Percentiles rank a stretch among this genome's conserved stretches.
phyloP scores from a whole-genome alignment of 768 basidiomycete species.

The Lyophyllum shimeji region DNA sequence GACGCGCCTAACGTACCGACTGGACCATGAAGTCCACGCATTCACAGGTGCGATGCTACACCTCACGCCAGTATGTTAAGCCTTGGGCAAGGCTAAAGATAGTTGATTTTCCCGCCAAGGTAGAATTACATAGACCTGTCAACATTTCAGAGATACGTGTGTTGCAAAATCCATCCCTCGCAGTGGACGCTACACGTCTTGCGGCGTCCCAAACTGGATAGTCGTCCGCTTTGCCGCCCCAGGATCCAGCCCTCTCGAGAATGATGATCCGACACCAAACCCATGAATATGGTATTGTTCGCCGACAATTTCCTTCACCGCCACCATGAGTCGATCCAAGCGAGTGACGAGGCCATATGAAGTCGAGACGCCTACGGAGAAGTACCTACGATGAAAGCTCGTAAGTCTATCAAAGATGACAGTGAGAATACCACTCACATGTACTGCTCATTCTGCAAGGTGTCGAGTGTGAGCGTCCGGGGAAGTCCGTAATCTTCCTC shows the following conservation, averaged over 20 bases:
- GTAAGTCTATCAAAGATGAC: not conserved
- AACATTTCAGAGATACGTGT: too few species aligned
- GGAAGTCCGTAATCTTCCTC: constrained; percentile 80
- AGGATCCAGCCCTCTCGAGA: constrained; percentile 1
- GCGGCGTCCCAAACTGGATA: constrained; percentile 8
- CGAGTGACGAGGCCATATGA: constrained; percentile 68
- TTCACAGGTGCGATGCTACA: too few species aligned
- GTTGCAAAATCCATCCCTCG: too few species aligned
- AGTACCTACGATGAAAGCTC: constrained; percentile 41
- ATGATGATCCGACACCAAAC: constrained; percentile 32
- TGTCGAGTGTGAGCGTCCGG: constrained; percentile 65
- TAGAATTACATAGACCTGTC: too few species aligned
- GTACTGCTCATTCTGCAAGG: constrained; percentile 77
- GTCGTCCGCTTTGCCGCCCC: not conserved
- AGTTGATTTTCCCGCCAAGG: too few species aligned
- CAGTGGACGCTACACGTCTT: not conserved
- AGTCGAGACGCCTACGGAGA: constrained; percentile 73
- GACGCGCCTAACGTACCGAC: too few species aligned
- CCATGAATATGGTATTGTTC: constrained; percentile 87
- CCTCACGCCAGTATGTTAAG: too few species aligned
- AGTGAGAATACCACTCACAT: constrained; percentile 45
- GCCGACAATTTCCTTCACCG: constrained; percentile 82
- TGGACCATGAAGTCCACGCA: too few species aligned
- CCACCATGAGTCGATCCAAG: constrained; percentile 76
- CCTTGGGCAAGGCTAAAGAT: too few species aligned